Evolutionary conservation across 169 alveolate species (phyloP), one percentile per base, ranked within the genome.

Genomic region (Eimeria necatrix): DNA sequence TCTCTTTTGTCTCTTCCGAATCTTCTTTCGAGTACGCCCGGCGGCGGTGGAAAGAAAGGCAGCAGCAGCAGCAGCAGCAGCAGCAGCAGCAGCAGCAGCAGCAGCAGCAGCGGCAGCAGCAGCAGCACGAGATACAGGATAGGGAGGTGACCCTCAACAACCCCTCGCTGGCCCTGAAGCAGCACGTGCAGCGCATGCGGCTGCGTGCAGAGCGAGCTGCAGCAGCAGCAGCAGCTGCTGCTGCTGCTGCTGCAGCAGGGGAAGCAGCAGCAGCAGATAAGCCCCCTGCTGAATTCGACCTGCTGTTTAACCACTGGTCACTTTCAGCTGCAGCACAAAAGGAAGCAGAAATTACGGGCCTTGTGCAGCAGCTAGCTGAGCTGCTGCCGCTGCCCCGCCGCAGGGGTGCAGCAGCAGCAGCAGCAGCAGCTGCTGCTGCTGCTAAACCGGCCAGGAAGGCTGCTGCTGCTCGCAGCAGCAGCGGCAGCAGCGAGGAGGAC

Each of bases 131-230:
- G 49, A 32, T 14, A 4, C 14, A 32, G 22, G 51, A 71, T 48
- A 9, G 51, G 4, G 81, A n/a, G 4, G 81, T 71, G 16, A 4
- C 81, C 41, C 81, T 71, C 41, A 48, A 4, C 10, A 71, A 71
- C 22, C 81, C 81, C 16, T 71, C 81, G 14, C 22, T 16, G 14
- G 81, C 81, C 16, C 48, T 71, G 4, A 71, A 71, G 48, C 51
- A 24, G 49, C 81, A 71, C 22, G 81, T 71, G 22, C 81, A 32
- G 16, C n/a, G 81, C 16, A 71, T 71, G 81, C n/a, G 4, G 51
- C 81, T 71, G 4, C 81, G 81, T n/a, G 81, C 81, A 32, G 81
- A 71, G 48, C 81, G 81, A 20, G 81, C 81, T 4, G 81, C 81
- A 4, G 81, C 81, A 5, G 81, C 81, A 4, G 81, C 81, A n/a